Evolutionary conservation across 2,329 filamentous ascomycete species (phyloP).

Genomic region (Trichoderma afroharzianum): DNA sequence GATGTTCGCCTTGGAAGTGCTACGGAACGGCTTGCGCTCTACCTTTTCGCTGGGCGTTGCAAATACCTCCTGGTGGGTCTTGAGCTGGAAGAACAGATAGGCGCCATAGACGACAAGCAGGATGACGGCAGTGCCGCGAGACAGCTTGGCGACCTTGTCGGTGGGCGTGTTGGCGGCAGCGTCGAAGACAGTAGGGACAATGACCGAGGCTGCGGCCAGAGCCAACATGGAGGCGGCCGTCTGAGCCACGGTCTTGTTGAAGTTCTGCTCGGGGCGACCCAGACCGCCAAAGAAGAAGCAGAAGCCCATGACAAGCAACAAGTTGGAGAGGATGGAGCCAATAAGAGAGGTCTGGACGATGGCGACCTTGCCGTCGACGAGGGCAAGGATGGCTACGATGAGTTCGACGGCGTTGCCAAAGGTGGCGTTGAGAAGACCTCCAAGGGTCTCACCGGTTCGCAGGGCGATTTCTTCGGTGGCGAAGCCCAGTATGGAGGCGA

Average conservation of each 20-base stretch:
- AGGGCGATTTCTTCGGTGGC: constrained; percentile 88
- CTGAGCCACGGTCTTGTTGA: constrained; percentile 89
- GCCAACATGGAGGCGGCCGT: constrained; percentile 80
- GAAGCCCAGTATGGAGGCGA: constrained; percentile 82
- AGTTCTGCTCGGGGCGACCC: constrained; percentile 75
- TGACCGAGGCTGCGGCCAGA: constrained; percentile 73
- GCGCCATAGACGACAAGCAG: constrained; percentile 77
- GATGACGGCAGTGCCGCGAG: constrained; percentile 73
- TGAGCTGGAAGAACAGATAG: constrained; percentile 88
- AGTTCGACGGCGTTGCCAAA: constrained; percentile 92
- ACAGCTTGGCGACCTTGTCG: constrained; percentile 57
- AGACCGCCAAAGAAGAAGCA: constrained; percentile 87
- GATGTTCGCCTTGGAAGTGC: constrained; percentile 31
- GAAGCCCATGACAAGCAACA: constrained; percentile 85
- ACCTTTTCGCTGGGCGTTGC: constrained; percentile 76
- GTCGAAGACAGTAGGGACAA: constrained; percentile 86
- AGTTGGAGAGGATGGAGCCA: constrained; percentile 85
- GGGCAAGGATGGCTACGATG: constrained; percentile 82
- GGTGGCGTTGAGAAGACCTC: constrained; percentile 83
- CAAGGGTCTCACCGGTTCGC: constrained; percentile 77
- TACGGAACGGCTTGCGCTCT: constrained; percentile 49
- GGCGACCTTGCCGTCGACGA: constrained; percentile 67
- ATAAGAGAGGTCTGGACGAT: constrained; percentile 93
- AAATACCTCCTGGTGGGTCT: constrained; percentile 78
- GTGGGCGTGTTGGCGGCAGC: constrained; percentile 41